Base-by-base conservation (phyloP, 352 stramenopile species). In the Lagenidium giganteum region DNA sequence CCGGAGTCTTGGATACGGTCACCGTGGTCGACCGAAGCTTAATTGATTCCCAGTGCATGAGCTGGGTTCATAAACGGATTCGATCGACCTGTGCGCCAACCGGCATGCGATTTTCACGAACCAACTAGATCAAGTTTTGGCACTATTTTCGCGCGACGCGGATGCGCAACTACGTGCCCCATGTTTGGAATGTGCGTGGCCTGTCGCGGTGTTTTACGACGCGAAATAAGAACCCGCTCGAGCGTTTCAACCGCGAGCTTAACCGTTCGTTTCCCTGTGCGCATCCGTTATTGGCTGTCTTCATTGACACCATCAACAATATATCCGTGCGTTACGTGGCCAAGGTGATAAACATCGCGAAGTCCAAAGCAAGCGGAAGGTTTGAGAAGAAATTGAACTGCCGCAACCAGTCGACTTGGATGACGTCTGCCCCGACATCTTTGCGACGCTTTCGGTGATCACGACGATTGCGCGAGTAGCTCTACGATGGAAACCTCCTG, bases 171-270 rank as follows among this genome's bases (percentile, higher is more conserved):
- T 27, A 38, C 20, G 24, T 22, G 4, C 25, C 33, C 2, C 3
- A 21, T 8, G 7, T 34, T 0, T 57, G 48, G 39, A 57, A 49
- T 22, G 48, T 57, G 1, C 28, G 34, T 16, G n/a, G n/a, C n/a
- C n/a, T n/a, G n/a, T n/a, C n/a, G n/a, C n/a, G n/a, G n/a, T n/a
- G n/a, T n/a, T n/a, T 44, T 14, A 28, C 44, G 1, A 27, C 24
- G 2, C 31, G 33, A 6, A 55, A 39, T 3, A 46, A 57, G 13
- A 57, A 57, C 23, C 39, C 48, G 0, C 11, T 57, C 0, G 48
- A 57, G 32, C 47, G 39, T 0, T 50, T 50, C 26, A 57, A 43
- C 21, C 7, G 34, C 8, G 48, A 50, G 33, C 27, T 50, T 3
- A 52, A 52, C 33, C 33, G 12, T 22, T 6, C 21, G 12, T 52